Evolutionary conservation across 2,329 filamentous ascomycete genomes (phyloP), one percentile per base, ranked within the genome.

Genomic region (Ophioceras dolichostomum): DNA sequence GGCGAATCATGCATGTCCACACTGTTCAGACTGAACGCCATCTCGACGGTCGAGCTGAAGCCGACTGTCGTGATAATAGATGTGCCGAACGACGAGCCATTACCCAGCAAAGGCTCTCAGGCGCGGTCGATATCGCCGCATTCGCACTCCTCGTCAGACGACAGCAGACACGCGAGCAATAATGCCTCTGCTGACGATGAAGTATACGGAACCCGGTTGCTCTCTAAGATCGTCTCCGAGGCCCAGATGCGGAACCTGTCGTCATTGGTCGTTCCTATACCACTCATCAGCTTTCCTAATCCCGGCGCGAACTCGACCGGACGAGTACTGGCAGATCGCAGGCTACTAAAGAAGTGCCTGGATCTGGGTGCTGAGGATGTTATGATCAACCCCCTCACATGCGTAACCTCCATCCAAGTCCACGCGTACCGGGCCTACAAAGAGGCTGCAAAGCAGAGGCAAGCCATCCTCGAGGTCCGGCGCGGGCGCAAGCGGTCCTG

Each of bases 311-410:
- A n/a, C n/a, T n/a, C n/a, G n/a, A n/a, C n/a, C n/a, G n/a, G n/a
- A n/a, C n/a, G n/a, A n/a, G 26, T n/a, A 8, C 48, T 59, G 19
- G 55, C 58, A 20, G 65, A 66, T 41, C 61, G 56, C 41, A 50
- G 50, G 39, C 56, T 72, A 38, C 67, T 88, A 42, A 73, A 79
- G 47, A 76, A 70, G 49, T 94, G 86, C 52, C 62, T 96, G 18
- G 86, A 94, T 51, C 76, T 83, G 4, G 91, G 91, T 26, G 89
- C 89, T 10, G 70, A 83, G 21, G 89, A 96, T 57, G 84, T 94
- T 34, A 68, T 95, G 44, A 75, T 79, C 19, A 86, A 81, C 49
- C 89, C 89, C 1, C 59, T 96, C 28, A 79, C 84, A 37, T 77
- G 80, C 47, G 72, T 89, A 34, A 78, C 83, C 41, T 78, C 79